Evolutionary conservation across 176 grass and related monocot genomes (phyloP).

Genomic region (Alloteropsis semialata): DNA sequence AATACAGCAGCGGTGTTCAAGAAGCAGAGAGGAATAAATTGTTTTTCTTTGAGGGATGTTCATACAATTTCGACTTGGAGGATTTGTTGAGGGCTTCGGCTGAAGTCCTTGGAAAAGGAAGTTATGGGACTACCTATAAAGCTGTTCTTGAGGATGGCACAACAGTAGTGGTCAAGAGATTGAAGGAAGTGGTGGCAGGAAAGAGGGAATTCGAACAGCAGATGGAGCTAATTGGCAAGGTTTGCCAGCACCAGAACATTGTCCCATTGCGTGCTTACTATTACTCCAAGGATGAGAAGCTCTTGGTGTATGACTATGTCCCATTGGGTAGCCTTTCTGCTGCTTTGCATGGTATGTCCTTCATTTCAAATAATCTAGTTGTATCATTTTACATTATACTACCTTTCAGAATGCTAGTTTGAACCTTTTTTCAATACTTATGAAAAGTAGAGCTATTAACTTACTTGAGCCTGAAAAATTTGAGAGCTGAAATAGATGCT

Average conservation of each 20-base stretch:
- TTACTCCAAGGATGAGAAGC: constrained; percentile 97
- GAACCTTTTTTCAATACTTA: not conserved
- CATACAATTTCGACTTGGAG: constrained; percentile 90
- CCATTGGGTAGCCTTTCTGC: constrained; percentile 55
- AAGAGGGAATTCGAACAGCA: constrained; percentile 93
- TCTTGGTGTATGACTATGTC: constrained; percentile 92
- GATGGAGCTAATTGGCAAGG: constrained; percentile 85
- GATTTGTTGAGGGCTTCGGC: constrained; percentile 96
- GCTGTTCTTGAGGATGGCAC: constrained; percentile 91
- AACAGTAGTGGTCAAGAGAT: constrained; percentile 85
- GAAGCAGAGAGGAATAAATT: constrained; percentile 90
- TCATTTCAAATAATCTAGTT: constrained; percentile 18
- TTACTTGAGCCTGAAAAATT: not conserved
- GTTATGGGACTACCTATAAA: constrained; percentile 89
- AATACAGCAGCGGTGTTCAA: constrained; percentile 83
- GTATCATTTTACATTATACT: constrained; percentile 6
- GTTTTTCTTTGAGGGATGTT: constrained; percentile 82
- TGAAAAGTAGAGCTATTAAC: not conserved
- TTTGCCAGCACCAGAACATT: constrained; percentile 65
- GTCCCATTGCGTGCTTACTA: constrained; percentile 86
- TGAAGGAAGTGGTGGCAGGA: constrained; percentile 85
- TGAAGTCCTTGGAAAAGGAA: constrained; percentile 95
- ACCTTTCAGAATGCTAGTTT: not conserved
- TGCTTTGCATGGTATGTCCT: constrained; percentile 85
- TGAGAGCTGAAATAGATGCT: constrained; percentile 14